Evolutionary conservation across 1,139 yeast genomes (phyloP), one percentile per base, ranked within the genome.

Genomic region (Wickerhamomyces sp.): DNA sequence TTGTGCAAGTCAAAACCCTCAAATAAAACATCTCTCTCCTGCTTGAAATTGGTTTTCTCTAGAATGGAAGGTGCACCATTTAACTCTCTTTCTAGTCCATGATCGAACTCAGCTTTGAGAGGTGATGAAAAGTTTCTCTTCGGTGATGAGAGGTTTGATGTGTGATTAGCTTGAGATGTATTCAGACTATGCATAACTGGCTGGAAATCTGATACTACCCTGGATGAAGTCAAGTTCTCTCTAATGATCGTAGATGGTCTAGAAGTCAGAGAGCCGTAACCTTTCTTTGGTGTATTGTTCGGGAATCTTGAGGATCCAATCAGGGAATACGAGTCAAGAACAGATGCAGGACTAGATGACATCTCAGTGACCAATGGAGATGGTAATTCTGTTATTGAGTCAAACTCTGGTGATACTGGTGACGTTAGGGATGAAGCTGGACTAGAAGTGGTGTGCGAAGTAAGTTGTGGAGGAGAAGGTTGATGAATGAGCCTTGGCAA

Each of bases 1-100:
- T 46, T 48, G 28, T 39, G 40, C 38, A 32, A 55, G 46, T 41
- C 52, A 17, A 45, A 50, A n/a, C 62, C 62, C 18, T 44, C 38
- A 30, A 45, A 42, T 14, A 49, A 33, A 5, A 36, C 33, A 2
- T 35, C 38, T 13, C 42, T 43, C 12, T 33, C 42, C 11, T n/a
- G n/a, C n/a, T n/a, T n/a, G 10, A 8, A 10, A 7, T 19, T 19
- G 21, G 7, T 19, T 7, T 8, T 19, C 10, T 38, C 34, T 11
- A 33, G 38, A 7, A 30, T 35, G 9, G 33, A 33, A 1, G 30
- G 31, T n/a, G 40, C 46, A 15, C 37, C 40, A 9, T 27, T 6
- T 15, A 5, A 2, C 10, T 33, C 36, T 21, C 36, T 23, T 28
- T 28, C 36, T 8, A 33, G n/a, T 6, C n/a, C 10, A 6, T 28